Evolutionary conservation across 306 rosid genomes (phyloP).

Genomic region (Rosa lucieae): DNA sequence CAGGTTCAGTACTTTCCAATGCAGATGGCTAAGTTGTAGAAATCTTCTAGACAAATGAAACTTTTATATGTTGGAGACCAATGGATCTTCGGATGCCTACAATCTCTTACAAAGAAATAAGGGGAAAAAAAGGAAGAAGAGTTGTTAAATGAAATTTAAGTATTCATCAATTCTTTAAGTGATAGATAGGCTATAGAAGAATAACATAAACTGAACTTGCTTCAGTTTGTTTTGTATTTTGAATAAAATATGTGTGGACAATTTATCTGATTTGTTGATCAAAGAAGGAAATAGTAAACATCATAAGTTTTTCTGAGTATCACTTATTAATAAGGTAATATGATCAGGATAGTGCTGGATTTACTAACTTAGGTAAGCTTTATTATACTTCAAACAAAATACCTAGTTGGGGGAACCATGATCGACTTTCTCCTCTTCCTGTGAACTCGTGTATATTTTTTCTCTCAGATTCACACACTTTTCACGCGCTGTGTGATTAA

Average conservation of each 20-base stretch:
- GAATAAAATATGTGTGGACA: not conserved
- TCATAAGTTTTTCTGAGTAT: not conserved
- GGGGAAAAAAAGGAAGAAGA: not conserved
- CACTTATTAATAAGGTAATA: not conserved
- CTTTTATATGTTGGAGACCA: not conserved
- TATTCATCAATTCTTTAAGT: not conserved
- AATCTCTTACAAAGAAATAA: not conserved
- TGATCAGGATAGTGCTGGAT: not conserved
- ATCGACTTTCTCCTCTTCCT: not conserved
- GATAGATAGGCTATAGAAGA: not conserved
- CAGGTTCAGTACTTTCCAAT: not conserved
- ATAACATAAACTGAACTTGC: not conserved
- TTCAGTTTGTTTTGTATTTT: not conserved
- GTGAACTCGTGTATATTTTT: not conserved
- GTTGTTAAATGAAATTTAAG: not conserved
- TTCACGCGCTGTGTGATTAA: not conserved
- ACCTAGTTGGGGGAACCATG: not conserved
- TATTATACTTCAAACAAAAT: not conserved
- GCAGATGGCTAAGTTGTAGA: not conserved
- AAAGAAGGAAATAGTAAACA: not conserved
- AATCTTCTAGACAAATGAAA: not conserved
- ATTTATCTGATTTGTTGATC: not conserved
- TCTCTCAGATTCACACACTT: not conserved
- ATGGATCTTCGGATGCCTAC: not conserved
- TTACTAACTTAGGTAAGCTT: not conserved